Evolutionary conservation across 2,329 filamentous ascomycete genomes (phyloP).

Genomic region (Pestalotiopsis sp.): DNA sequence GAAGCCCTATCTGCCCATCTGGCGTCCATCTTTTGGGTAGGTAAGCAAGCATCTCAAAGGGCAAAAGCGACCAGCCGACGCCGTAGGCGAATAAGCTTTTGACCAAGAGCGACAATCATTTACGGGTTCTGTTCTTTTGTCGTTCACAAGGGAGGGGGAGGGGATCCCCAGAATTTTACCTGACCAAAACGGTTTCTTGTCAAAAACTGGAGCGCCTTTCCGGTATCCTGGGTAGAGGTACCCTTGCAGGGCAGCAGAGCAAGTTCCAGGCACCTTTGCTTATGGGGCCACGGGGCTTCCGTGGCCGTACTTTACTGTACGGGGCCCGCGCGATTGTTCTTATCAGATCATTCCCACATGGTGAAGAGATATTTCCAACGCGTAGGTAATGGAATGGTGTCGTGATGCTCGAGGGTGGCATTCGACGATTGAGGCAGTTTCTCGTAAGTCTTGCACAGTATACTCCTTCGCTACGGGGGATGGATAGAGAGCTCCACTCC

Average conservation of each 20-base stretch:
- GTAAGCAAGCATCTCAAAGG: neutral
- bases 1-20: neutral
- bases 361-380: neutral
- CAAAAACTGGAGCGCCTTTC: neutral
- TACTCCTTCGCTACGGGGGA: neutral
- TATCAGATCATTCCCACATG: neutral
- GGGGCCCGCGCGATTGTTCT: neutral
- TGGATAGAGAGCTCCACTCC: neutral
- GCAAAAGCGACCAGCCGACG: neutral
- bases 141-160: neutral
- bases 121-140: neutral
- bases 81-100: neutral
- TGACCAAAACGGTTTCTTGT: neutral
- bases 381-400: too few species aligned
- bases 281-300: neutral
- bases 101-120: conserved; percentile 5
- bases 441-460: neutral
- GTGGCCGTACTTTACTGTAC: neutral
- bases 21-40: neutral
- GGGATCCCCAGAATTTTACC: neutral
- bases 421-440: neutral
- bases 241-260: neutral
- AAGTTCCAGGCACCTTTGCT: neutral
- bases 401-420: too few species aligned
- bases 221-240: neutral